phyloP scores from a whole-genome alignment of 371 early-diverging fungal genomes.

The Apophysomyces elegans region DNA sequence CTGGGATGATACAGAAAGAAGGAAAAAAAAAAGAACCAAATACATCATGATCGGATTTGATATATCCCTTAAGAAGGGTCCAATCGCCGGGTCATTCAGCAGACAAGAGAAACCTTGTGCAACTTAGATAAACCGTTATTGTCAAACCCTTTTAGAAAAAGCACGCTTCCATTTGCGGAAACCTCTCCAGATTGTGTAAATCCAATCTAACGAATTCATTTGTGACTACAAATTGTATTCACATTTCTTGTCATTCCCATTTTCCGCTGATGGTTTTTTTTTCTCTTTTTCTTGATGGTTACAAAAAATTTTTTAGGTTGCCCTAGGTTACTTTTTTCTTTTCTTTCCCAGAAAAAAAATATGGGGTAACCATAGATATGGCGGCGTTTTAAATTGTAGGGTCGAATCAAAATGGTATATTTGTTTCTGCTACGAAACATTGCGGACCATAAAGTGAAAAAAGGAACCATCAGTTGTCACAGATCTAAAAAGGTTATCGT shows the following conservation, averaged over 20 bases:
- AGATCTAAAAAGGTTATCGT: constrained; percentile 9
- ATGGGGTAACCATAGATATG: background rate
- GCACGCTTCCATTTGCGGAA: constrained; percentile 2
- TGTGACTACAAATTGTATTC: background rate
- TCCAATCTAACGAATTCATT: background rate
- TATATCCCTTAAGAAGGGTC: background rate
- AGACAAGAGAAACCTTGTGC: constrained; percentile 7
- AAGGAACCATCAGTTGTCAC: background rate
- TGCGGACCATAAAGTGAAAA: background rate
- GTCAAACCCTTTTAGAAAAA: constrained; percentile 7
- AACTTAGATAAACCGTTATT: constrained; percentile 8
- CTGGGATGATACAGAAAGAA: background rate
- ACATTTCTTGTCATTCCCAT: too few relatives aligned
- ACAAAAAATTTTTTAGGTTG: background rate
- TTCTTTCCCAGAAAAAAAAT: background rate
- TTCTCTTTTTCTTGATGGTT: too few relatives aligned
- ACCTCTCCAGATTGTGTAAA: background rate
- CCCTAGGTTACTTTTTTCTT: too few relatives aligned
- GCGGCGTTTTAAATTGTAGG: background rate
- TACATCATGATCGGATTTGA: background rate
- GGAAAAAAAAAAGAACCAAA: background rate
- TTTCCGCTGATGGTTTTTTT: too few relatives aligned
- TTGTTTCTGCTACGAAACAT: background rate
- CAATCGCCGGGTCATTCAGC: background rate
- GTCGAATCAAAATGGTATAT: background rate